These are phyloP conservation scores for Boletus patriciae DNA, from an alignment of 768 basidiomycete species.

Conservation along the genomic window DNA sequence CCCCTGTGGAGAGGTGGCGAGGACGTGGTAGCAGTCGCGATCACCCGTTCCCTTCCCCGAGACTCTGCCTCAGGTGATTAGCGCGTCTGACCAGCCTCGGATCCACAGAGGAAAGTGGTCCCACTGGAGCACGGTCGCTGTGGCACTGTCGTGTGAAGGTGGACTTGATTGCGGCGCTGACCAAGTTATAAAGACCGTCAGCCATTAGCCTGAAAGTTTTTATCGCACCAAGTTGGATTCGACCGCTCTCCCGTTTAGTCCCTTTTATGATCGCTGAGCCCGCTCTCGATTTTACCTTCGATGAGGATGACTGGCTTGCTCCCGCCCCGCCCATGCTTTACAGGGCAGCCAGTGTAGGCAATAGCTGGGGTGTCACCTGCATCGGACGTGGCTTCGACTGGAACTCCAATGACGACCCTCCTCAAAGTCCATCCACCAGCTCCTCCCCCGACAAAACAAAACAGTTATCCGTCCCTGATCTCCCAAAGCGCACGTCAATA, in stretches of 20 bases:
- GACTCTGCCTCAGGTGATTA: background rate
- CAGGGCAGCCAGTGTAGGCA: constrained; percentile 64
- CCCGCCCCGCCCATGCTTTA: constrained; percentile 53
- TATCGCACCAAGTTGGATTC: background rate
- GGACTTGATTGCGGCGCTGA: constrained; percentile 1
- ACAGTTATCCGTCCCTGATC: constrained; percentile 15
- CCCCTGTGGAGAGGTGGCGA: background rate
- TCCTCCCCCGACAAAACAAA: constrained; percentile 10
- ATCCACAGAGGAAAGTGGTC: background rate
- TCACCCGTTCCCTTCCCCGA: background rate
- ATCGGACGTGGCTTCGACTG: constrained; percentile 83
- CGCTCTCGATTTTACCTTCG: constrained; percentile 60
- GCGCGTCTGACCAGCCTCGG: background rate
- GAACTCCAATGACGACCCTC: constrained; percentile 45
- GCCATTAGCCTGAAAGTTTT: background rate
- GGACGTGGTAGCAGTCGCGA: too few species aligned
- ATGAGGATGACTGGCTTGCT: constrained; percentile 69
- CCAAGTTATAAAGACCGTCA: constrained; percentile 5
- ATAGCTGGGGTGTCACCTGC: constrained; percentile 84
- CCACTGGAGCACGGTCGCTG: background rate
- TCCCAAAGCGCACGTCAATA: constrained; percentile 5
- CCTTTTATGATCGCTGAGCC: constrained; percentile 57
- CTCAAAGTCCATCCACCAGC: constrained; percentile 6
- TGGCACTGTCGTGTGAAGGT: constrained; percentile 16
- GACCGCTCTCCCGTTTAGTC: background rate